Percentiles rank a stretch among this genome's conserved stretches.
Evolutionary conservation across 306 rosid species (phyloP).

Genomic region (Fragaria ananassa): DNA sequence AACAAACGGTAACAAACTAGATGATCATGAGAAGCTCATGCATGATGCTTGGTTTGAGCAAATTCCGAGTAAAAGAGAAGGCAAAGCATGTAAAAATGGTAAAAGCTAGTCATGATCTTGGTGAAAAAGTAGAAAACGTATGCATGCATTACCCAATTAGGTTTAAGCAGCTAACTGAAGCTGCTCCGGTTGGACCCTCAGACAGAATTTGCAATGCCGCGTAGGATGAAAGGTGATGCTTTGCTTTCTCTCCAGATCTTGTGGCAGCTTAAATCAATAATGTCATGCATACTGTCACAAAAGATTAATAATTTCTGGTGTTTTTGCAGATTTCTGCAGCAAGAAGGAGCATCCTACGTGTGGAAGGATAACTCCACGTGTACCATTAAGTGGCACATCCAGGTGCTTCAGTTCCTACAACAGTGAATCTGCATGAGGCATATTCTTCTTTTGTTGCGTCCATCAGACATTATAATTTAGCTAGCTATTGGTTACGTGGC

Average conservation of each 20-base stretch:
- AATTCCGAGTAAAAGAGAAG: background rate
- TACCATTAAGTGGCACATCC: background rate
- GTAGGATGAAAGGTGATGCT: constrained; percentile 5
- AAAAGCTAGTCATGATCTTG: background rate
- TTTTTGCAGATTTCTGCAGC: background rate
- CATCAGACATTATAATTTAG: background rate
- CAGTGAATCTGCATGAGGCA: background rate
- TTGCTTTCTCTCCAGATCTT: background rate
- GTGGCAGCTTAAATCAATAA: background rate
- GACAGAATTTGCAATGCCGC: constrained; percentile 8
- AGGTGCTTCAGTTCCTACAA: background rate
- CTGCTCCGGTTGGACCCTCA: constrained; percentile 1
- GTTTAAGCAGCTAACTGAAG: constrained; percentile 6
- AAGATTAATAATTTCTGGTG: background rate
- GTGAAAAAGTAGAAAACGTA: constrained; percentile 9
- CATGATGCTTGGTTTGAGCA: background rate
- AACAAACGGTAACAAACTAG: constrained; percentile 4
- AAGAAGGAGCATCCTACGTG: constrained; percentile 1
- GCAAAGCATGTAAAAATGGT: background rate
- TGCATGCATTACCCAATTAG: background rate
- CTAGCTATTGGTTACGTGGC: background rate
- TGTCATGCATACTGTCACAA: background rate
- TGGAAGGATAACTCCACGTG: constrained; percentile 1
- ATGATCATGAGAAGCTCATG: background rate
- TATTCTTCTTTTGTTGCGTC: background rate